Conservation (phyloP, 225 moss, liverwort and hornwort genomes). For the Physcomitrellopsis africana region DNA sequence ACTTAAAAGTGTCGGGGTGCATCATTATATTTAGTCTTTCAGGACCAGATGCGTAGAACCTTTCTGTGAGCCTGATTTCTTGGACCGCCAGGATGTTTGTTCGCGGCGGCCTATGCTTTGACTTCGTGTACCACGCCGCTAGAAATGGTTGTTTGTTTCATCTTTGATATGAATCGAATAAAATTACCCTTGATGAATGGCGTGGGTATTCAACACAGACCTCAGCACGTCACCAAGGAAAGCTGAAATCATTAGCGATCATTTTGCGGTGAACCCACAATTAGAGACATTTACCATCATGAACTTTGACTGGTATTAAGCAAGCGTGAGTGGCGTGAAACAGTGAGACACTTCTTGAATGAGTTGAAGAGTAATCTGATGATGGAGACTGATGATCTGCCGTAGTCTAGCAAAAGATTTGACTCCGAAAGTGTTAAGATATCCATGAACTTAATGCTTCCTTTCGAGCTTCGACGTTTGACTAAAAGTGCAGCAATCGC, state of each 20-base stretch:
- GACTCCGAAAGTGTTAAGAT: neutral
- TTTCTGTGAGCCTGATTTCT: too few relatives aligned
- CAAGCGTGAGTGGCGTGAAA: neutral
- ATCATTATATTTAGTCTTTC: too few relatives aligned
- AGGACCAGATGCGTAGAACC: too few relatives aligned
- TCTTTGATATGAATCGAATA: too few relatives aligned
- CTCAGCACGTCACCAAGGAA: constrained; percentile 14
- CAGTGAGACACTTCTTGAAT: neutral
- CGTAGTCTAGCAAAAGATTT: neutral
- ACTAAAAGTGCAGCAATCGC: neutral
- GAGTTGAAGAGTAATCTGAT: neutral
- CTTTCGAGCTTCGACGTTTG: neutral
- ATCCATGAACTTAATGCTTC: neutral
- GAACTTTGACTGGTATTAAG: neutral
- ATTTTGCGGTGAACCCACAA: too few relatives aligned
- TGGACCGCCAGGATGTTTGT: too few relatives aligned
- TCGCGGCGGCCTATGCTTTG: too few relatives aligned
- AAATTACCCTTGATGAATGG: neutral
- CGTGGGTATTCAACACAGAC: constrained; percentile 14
- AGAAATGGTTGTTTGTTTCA: too few relatives aligned
- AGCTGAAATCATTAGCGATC: too few relatives aligned
- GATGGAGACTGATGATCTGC: constrained; percentile 9
- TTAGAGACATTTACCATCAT: neutral
- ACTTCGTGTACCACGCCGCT: too few relatives aligned
- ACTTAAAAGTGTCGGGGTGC: too few relatives aligned